A percentile compares a stretch with the other conserved stretches of the same genome.
phyloP scores from a whole-genome alignment of 768 basidiomycete species.

The Austroboletus eburneus region DNA sequence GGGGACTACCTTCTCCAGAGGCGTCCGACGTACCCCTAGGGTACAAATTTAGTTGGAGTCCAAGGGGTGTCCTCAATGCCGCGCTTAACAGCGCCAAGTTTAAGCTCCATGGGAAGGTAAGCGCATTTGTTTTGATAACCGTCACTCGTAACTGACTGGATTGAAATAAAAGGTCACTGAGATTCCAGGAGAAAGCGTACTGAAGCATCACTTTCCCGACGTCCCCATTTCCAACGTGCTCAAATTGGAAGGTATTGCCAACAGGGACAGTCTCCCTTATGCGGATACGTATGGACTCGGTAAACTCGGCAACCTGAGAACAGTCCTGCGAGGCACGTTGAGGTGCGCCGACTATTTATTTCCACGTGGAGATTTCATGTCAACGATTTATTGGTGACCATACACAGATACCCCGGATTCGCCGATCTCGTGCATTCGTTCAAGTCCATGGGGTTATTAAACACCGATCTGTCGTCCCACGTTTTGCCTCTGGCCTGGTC shows the following conservation, averaged over 20 bases:
- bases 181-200: constrained; percentile 50
- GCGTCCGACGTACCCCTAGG: constrained; percentile 58
- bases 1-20: constrained; percentile 81
- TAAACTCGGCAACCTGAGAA: constrained; percentile 40
- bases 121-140: constrained; percentile 14
- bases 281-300: constrained; percentile 58
- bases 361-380: too few species aligned
- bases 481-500: constrained; percentile 27
- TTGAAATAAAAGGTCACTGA: constrained; percentile 39
- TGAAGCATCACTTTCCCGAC: constrained; percentile 56
- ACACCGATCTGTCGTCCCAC: constrained; percentile 23
- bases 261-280: constrained; percentile 77
- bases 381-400: not conserved
- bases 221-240: constrained; percentile 63
- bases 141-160: too few species aligned
- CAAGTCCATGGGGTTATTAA: constrained; percentile 64
- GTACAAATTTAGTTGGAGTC: constrained; percentile 96
- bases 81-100: constrained; percentile 71
- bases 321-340: constrained; percentile 81
- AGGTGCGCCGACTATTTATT: constrained; percentile 42
- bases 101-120: constrained; percentile 53
- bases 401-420: constrained; percentile 81
- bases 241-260: constrained; percentile 79
- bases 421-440: constrained; percentile 69
- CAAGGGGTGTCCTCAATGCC: constrained; percentile 79